Percentiles rank a stretch among this genome's conserved stretches.
phyloP scores from a whole-genome alignment of 305 asterid species.

The Fraxinus latifolia region DNA sequence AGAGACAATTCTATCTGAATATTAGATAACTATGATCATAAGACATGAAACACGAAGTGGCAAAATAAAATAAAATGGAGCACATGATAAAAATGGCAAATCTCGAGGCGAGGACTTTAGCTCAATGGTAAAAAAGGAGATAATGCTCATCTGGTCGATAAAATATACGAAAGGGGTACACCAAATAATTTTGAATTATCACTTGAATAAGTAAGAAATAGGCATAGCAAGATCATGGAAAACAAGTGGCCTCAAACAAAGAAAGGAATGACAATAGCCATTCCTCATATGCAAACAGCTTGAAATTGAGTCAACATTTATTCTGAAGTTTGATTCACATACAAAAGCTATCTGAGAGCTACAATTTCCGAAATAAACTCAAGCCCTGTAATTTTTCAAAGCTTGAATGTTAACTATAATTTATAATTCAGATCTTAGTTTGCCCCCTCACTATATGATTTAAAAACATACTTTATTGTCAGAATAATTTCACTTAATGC shows the following conservation, averaged over 20 bases:
- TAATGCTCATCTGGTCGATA: not conserved
- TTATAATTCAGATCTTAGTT: not conserved
- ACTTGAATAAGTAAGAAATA: not conserved
- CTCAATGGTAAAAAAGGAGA: not conserved
- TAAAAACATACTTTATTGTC: not conserved
- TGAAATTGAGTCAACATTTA: not conserved
- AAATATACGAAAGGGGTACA: not conserved
- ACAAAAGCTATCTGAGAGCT: not conserved
- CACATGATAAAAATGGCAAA: not conserved
- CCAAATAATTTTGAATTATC: not conserved
- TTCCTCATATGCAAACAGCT: not conserved
- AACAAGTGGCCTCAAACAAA: not conserved
- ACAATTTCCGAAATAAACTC: not conserved
- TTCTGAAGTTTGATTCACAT: not conserved
- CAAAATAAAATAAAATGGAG: not conserved
- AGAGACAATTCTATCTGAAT: conserved; percentile 7
- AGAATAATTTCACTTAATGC: not conserved
- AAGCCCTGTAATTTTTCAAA: not conserved
- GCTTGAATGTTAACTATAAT: conserved; percentile 1
- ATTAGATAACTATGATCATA: not conserved
- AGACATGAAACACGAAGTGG: not conserved
- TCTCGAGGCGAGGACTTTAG: not conserved
- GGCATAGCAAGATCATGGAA: not conserved
- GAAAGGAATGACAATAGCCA: not conserved
- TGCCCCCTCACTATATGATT: not conserved